A percentile compares a stretch with the other conserved stretches of the same genome.
phyloP scores from a whole-genome alignment of 805 yeast species.

The Schwanniomyces yamadae region DNA sequence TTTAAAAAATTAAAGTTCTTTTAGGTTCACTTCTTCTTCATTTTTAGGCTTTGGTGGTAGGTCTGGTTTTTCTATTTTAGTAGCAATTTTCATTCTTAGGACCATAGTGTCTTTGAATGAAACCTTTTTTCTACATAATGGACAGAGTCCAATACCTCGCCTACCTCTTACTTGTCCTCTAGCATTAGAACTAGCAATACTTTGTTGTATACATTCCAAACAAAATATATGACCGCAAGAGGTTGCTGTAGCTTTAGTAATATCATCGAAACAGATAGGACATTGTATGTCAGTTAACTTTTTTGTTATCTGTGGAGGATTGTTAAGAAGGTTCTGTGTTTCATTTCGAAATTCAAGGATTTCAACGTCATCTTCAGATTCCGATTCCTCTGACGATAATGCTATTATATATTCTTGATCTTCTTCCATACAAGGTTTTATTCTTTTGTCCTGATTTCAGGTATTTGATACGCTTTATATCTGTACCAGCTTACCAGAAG shows the following conservation, averaged over 20 bases:
- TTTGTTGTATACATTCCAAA: slow-evolving; percentile 41
- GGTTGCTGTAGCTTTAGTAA: slow-evolving; percentile 39
- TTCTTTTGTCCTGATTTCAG: not conserved
- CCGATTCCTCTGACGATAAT: slow-evolving; percentile 22
- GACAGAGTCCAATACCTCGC: slow-evolving; percentile 43
- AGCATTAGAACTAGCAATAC: slow-evolving; percentile 39
- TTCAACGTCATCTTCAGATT: slow-evolving; percentile 33
- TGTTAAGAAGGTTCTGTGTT: slow-evolving; percentile 32
- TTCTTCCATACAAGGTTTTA: not conserved
- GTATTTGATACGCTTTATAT: not conserved
- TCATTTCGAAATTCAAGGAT: slow-evolving; percentile 37
- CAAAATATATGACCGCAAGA: slow-evolving; percentile 46
- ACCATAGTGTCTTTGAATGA: slow-evolving; percentile 36
- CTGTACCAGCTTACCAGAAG: not conserved
- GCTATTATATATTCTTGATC: slow-evolving; percentile 16
- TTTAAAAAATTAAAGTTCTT: not conserved
- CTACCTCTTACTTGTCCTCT: slow-evolving; percentile 41
- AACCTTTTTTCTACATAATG: slow-evolving; percentile 41
- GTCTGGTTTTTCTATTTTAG: slow-evolving; percentile 11
- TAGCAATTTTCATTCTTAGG: slow-evolving; percentile 19
- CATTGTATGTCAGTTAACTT: slow-evolving; percentile 38
- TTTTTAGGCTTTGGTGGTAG: slow-evolving; percentile 10
- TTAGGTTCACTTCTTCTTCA: slow-evolving; percentile 4
- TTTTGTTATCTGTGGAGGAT: slow-evolving; percentile 26
- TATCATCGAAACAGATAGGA: slow-evolving; percentile 45